A percentile compares a stretch with the other conserved stretches of the same genome.
Conservation (phyloP, 495 filamentous ascomycete genomes). For the Hypoxylon rickii region DNA sequence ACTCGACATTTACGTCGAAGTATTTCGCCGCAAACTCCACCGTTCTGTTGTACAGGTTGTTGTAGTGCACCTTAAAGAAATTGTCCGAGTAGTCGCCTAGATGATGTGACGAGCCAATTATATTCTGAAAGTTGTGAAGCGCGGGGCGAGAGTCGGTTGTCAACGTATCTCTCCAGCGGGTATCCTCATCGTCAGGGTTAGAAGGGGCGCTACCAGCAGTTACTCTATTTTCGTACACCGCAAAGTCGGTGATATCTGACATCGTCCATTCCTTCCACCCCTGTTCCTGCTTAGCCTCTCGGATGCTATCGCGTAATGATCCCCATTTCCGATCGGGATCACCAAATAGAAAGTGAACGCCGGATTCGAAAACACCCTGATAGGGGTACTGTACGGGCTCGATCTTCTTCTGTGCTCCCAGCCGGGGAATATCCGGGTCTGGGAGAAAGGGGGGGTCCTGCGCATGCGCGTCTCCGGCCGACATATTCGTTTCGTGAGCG, state of each 20-base stretch:
- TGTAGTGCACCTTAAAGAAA: constrained; percentile 25
- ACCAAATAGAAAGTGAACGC: not conserved
- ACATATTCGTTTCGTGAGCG: no score
- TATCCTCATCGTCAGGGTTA: not conserved
- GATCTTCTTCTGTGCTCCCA: no score
- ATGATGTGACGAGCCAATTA: no score
- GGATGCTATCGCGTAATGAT: constrained; percentile 18
- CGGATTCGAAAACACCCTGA: constrained; percentile 6
- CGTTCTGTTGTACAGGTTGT: constrained; percentile 16
- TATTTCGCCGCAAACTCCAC: constrained; percentile 22
- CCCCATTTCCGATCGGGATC: constrained; percentile 32
- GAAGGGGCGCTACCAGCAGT: constrained; percentile 10
- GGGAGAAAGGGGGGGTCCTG: no score
- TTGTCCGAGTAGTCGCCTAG: constrained; percentile 32
- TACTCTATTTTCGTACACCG: no score
- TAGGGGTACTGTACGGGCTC: not conserved
- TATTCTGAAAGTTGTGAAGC: no score
- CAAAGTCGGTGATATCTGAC: no score
- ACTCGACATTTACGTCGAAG: constrained; percentile 19
- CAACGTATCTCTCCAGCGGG: not conserved
- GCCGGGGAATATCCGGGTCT: no score
- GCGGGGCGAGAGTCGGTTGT: no score
- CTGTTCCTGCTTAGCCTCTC: constrained; percentile 14
- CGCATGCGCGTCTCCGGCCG: no score
- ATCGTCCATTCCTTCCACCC: constrained; percentile 25